Evolutionary conservation across 164 flowering plant genomes (phyloP), one percentile per base, ranked within the genome.

Genomic region (Dillenia suffruticosa): DNA sequence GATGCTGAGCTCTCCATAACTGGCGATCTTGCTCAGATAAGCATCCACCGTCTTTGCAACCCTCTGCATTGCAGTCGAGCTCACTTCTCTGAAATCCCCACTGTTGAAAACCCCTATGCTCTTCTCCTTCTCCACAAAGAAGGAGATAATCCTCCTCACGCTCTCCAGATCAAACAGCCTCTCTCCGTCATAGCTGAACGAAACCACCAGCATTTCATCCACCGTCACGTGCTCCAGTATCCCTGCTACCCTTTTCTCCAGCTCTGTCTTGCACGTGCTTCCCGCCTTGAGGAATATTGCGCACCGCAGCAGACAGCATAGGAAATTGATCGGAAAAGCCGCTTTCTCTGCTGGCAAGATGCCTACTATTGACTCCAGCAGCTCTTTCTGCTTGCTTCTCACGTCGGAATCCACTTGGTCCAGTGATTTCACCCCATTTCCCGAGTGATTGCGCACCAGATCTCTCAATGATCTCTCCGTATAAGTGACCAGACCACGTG

Each of bases 131-230:
- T 83, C 90, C 56, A 80, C 87, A 53, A 83, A 94, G 5, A 79
- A 82, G 0, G 85, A 63, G 6, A 91, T 66, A 64, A 91, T 86
- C 72, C 78, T 72, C 73, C 92, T 76, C 46, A 91, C 95, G 68
- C 93, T 91, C 51, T 94, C 97, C 12, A 90, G 76, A 65, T 88
- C 97, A 17, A 88, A 79, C n/a, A 89, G 68, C 54, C 77, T 78
- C 76, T 91, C 97, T 0, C 99, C 92, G 58, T 89, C 95, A 59
- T 81, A 81, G 1, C 84, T 79, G 63, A 82, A 87, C 4, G 96
- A 84, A 53, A 88, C 9, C 9, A 86, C 79, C 56, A 89, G 69
- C 1, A 94, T 84, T 71, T 94, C 97, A 57, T 88, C 97, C 1
- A 87, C 87, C 2, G 88, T 75, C 13, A 82, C 89, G 44, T 91